phyloP scores from a whole-genome alignment of 2,329 filamentous ascomycete genomes.

The Fusarium musae region DNA sequence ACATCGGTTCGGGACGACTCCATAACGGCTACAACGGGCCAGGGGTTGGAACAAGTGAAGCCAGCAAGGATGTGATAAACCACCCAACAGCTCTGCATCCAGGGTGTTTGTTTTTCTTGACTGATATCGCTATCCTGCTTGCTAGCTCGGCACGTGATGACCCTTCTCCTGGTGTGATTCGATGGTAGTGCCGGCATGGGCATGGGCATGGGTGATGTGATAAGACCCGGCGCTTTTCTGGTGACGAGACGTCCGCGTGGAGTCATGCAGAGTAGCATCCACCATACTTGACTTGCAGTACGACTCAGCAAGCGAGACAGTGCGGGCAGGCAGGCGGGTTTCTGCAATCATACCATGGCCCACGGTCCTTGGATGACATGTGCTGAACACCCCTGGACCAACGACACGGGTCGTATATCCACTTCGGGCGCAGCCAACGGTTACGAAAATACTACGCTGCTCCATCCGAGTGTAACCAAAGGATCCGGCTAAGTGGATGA shows the following conservation, averaged over 20 bases:
- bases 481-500: slow-evolving; percentile 5
- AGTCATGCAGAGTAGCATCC: not conserved
- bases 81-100: not conserved
- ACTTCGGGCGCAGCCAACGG: not conserved
- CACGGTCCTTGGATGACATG: not conserved
- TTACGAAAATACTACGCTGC: not conserved
- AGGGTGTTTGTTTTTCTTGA: not conserved
- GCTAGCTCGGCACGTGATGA: slow-evolving; percentile 10
- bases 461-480: not conserved
- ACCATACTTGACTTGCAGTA: not conserved
- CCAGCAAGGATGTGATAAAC: not conserved
- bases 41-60: not conserved
- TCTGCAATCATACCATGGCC: not conserved
- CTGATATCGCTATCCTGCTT: not conserved
- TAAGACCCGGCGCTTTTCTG: not conserved
- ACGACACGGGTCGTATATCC: not conserved
- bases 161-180: not conserved
- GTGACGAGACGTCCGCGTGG: not conserved
- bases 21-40: slow-evolving; percentile 21
- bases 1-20: slow-evolving; percentile 20
- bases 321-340: not conserved
- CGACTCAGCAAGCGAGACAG: not conserved
- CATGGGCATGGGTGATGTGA: not conserved
- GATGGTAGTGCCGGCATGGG: not conserved
- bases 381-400: not conserved